Conservation (phyloP, 78 protist genomes). For the Bodo saltans region DNA sequence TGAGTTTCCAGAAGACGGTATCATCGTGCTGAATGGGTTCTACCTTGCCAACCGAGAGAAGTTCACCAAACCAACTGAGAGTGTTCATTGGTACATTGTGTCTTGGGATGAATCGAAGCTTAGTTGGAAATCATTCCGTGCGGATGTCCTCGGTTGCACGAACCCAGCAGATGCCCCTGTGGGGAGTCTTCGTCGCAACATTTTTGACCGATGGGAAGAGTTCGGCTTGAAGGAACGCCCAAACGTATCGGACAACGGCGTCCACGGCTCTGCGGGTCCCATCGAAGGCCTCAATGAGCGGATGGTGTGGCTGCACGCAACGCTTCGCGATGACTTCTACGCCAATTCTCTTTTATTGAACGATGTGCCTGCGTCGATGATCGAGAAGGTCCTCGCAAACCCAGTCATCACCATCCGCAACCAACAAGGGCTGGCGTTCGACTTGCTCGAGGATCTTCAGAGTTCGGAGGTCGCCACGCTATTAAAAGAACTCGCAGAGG, state of each 20-base stretch:
- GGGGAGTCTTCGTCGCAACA: slow-evolving; percentile 8
- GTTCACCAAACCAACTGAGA: slow-evolving; percentile 7
- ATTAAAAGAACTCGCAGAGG: not conserved
- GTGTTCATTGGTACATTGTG: slow-evolving; percentile 18
- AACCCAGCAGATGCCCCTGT: slow-evolving; percentile 31
- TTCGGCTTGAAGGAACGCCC: slow-evolving; percentile 37
- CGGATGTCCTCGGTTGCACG: slow-evolving; percentile 36
- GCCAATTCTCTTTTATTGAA: no score
- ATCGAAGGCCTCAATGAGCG: slow-evolving; percentile 30
- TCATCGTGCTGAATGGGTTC: slow-evolving; percentile 43
- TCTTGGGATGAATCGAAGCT: slow-evolving; percentile 15
- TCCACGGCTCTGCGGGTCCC: slow-evolving; percentile 41
- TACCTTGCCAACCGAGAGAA: slow-evolving; percentile 26
- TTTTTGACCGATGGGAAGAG: slow-evolving; percentile 27
- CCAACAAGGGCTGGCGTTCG: not conserved
- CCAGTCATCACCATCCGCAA: not conserved
- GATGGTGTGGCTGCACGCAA: not conserved
- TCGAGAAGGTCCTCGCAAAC: not conserved
- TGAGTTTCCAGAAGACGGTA: not conserved
- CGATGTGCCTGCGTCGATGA: not conserved
- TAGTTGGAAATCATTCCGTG: slow-evolving; percentile 36
- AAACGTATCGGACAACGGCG: slow-evolving; percentile 24
- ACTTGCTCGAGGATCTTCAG: not conserved
- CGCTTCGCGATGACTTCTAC: no score
- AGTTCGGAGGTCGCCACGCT: not conserved